Percentiles rank a stretch among this genome's conserved stretches.
Evolutionary conservation across 164 flowering plant genomes (phyloP).

Genomic region (Malania oleifera): DNA sequence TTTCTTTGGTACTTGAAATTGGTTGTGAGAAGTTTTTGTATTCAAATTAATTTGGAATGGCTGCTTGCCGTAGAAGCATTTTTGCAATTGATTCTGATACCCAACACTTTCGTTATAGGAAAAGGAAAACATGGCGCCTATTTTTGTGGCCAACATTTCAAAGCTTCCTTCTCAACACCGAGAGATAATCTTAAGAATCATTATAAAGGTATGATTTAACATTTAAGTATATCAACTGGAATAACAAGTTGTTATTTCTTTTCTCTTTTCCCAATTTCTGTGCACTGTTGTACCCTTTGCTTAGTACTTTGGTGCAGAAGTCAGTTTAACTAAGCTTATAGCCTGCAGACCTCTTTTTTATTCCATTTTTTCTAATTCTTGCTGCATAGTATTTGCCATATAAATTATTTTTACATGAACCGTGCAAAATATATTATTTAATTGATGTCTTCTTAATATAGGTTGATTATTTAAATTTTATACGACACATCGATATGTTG

Average conservation of each 20-base stretch:
- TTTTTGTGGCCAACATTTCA: slow-evolving; percentile 53
- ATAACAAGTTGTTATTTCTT: not conserved
- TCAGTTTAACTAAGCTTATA: too few species aligned
- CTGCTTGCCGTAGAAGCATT: not conserved
- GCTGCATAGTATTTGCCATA: not conserved
- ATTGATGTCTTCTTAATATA: too few species aligned
- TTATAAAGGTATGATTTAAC: slow-evolving; percentile 43
- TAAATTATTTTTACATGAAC: not conserved
- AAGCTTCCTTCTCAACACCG: slow-evolving; percentile 84
- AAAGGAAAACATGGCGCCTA: slow-evolving; percentile 67
- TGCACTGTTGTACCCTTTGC: not conserved
- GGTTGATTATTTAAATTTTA: too few species aligned
- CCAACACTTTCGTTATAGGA: slow-evolving; percentile 38
- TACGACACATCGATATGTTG: too few species aligned
- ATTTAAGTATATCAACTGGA: not conserved
- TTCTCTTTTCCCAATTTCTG: not conserved
- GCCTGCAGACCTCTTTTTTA: too few species aligned
- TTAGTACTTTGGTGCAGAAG: not conserved
- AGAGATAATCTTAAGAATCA: slow-evolving; percentile 66
- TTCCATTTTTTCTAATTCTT: not conserved
- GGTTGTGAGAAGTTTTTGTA: not conserved
- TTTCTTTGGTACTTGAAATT: not conserved
- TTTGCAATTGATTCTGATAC: slow-evolving; percentile 1
- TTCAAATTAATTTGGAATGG: not conserved
- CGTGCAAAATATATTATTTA: too few species aligned